These are phyloP conservation scores for Gentiana dahurica DNA, from an alignment of 257 asterid species.

Conservation along the genomic window DNA sequence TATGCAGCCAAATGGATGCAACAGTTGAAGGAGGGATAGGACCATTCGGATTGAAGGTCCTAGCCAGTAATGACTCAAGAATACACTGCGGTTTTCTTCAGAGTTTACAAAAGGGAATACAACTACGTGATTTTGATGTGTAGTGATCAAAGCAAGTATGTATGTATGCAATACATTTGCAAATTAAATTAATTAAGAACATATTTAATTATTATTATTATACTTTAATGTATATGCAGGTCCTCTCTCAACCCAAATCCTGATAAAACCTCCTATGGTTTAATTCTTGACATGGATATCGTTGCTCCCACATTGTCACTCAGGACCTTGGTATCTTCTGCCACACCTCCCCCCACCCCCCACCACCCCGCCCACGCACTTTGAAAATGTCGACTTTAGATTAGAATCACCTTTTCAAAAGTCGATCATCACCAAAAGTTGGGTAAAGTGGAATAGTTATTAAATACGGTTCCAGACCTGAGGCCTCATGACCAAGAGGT, in stretches of 20 bases:
- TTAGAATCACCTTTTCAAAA: neutral
- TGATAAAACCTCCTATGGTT: conserved; percentile 30
- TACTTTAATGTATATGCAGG: conserved; percentile 5
- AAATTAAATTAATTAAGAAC: too few relatives aligned
- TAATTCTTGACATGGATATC: conserved; percentile 23
- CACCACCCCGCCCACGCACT: too few relatives aligned
- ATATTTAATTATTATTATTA: too few relatives aligned
- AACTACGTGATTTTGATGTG: conserved; percentile 21
- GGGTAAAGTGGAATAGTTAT: neutral
- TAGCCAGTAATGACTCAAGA: conserved; percentile 35
- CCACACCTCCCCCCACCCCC: neutral
- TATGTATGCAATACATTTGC: too few relatives aligned
- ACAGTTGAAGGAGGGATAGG: conserved; percentile 18
- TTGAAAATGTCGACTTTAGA: too few relatives aligned
- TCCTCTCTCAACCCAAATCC: conserved; percentile 21
- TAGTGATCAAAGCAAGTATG: conserved; percentile 44
- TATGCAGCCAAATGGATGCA: too few relatives aligned
- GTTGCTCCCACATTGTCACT: conserved; percentile 15
- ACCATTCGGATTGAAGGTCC: conserved; percentile 40
- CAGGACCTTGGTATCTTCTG: conserved; percentile 20
- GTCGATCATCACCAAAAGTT: neutral
- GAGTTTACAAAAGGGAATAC: conserved; percentile 18
- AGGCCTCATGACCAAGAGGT: too few relatives aligned
- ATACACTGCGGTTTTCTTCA: conserved; percentile 37
- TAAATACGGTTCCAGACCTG: too few relatives aligned